phyloP scores from a whole-genome alignment of 2,329 filamentous ascomycete genomes.

The Nigrospora sphaerica region DNA sequence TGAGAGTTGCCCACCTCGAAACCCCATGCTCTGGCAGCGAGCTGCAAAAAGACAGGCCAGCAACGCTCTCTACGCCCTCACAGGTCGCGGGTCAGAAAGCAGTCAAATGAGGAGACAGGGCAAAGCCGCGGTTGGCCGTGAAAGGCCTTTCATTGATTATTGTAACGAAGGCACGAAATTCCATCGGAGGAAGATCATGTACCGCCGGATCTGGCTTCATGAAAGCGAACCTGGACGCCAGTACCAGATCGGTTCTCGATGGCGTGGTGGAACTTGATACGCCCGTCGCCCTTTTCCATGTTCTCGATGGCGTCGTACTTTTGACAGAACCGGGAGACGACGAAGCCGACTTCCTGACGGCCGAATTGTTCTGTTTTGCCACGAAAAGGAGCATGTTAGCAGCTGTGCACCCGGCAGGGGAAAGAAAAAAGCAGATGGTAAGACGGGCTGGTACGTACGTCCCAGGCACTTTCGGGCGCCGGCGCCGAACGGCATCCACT shows the following conservation, averaged over 20 bases:
- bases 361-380: constrained; percentile 14
- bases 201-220: constrained; percentile 12
- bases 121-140: no score
- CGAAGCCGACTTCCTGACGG: constrained; percentile 15
- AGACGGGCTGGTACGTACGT: constrained; percentile 13
- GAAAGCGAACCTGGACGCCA: constrained; percentile 23
- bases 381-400: not conserved
- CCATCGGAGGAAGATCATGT: not conserved
- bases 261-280: constrained; percentile 16
- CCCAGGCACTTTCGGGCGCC: constrained; percentile 26
- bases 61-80: no score
- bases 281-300: constrained; percentile 18
- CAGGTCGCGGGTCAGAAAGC: no score
- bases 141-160: no score
- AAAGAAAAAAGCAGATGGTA: not conserved
- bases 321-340: constrained; percentile 16
- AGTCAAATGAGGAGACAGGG: no score
- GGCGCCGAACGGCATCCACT: constrained; percentile 24
- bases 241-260: constrained; percentile 21
- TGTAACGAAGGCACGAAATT: not conserved
- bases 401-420: not conserved
- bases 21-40: no score
- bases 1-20: no score
- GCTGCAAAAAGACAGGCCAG: no score
- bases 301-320: constrained; percentile 19